Evolutionary conservation across 352 stramenopile species (phyloP).

Genomic region (Phytophthora crassamura): DNA sequence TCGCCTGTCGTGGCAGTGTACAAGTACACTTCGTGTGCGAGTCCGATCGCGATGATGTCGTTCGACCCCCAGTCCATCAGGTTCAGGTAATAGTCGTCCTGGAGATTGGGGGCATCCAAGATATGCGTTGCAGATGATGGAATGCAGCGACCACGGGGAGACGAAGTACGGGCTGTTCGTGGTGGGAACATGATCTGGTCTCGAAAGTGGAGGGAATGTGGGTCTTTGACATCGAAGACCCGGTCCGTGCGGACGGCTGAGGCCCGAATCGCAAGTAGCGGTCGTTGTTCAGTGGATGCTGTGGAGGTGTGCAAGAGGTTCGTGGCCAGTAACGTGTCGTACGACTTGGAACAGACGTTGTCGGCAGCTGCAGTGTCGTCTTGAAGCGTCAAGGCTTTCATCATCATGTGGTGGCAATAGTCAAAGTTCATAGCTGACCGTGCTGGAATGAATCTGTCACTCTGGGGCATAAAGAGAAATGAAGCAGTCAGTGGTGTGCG

Average conservation of each 20-base stretch:
- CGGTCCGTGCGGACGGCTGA: too few relatives aligned
- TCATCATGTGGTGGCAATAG: conserved; percentile 11
- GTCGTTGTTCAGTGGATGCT: too few relatives aligned
- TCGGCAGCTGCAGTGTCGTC: too few relatives aligned
- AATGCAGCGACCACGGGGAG: too few relatives aligned
- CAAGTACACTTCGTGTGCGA: conserved; percentile 95
- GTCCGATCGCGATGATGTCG: conserved; percentile 95
- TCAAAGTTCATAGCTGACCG: conserved; percentile 10
- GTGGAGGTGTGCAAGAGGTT: conserved; percentile 1
- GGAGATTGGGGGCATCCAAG: conserved; percentile 95
- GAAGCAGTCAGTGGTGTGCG: too few relatives aligned
- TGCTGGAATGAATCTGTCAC: conserved; percentile 18
- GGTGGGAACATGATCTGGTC: too few relatives aligned
- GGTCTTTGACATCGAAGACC: too few relatives aligned
- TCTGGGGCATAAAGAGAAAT: conserved; percentile 1
- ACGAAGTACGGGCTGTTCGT: too few relatives aligned
- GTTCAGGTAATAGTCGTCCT: conserved; percentile 99
- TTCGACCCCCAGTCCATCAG: conserved; percentile 94
- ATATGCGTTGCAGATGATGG: conserved; percentile 75
- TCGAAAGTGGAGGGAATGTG: too few relatives aligned
- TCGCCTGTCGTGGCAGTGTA: conserved; percentile 93
- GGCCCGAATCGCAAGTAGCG: too few relatives aligned
- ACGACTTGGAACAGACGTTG: too few relatives aligned
- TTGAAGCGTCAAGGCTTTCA: conserved; percentile 1
- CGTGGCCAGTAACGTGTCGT: too few relatives aligned